Base-by-base conservation (phyloP, 176 grass and related monocot genomes). In the Bothriochloa decipiens region DNA sequence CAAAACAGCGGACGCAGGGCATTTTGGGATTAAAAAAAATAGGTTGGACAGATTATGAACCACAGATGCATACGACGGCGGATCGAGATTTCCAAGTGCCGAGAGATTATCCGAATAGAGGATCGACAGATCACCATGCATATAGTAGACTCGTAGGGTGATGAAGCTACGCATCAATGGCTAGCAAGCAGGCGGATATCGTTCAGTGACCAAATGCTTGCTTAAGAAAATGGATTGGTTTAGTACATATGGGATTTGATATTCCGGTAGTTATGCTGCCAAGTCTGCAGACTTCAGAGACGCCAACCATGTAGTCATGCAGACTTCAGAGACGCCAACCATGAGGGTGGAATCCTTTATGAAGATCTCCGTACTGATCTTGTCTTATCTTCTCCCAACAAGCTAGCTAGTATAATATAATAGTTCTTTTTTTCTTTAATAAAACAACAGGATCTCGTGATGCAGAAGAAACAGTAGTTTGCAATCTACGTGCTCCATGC, bases 401-500 rank as follows among this genome's bases (percentile, higher is more conserved):
- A 40, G 39, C 39, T 40, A 40, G 46, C 11, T 6, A 49, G 43
- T 17, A 52, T 53, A 11, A 0, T 46, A 3, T 45, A 6, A 0
- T 26, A 49, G 3, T 35, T 5, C 2, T 64, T 17, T 35, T 63
- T 74, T 40, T 8, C 36, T 17, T 9, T 41, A 63, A 22, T 6
- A 57, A 37, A 12, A 40, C 7, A 26, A 41, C 23, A 10, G 80
- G 43, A 64, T 49, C 55, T 83, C 39, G 26, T 49, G 81, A 65
- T 37, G 28, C 81, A 74, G 18, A 39, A 65, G 55, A 50, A 65
- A 16, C 70, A 50, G 25, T 83, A 50, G 4, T 65, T 36, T 75
- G 45, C 14, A 76, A 65, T 40, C 72, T 61, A 66, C 60, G 50
- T 66, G 82, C 65, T 52, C 60, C 82, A 28, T 23, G 58, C 71